Base-by-base conservation (phyloP, 495 filamentous ascomycete genomes). In the Trichoderma parareesei region DNA sequence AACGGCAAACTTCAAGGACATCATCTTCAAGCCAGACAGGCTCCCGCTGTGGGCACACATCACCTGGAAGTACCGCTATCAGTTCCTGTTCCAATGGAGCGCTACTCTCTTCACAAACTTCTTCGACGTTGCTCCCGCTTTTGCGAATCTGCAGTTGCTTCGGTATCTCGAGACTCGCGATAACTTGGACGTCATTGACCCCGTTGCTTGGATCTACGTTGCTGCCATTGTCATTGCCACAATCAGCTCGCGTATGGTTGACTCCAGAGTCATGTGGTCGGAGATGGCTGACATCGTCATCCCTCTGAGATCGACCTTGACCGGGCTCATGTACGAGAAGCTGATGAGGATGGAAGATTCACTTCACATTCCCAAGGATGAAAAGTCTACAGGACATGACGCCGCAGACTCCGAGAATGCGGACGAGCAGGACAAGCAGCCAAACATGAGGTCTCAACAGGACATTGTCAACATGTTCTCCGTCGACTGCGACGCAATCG, bases 241-340 rank as follows among this genome's bases (percentile, higher is more conserved):
- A 37, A 57, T 57, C 8, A 57, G 53, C 18, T 57, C 53, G 9
- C 53, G 53, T 35, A 13, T 57, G 10, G 53, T 57, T 7, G 53
- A 57, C 53, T 57, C 53, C 20, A 57, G 53, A 57, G 53, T 57
- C 33, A 57, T 57, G 53, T 57, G 53, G 53, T 57, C 53, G 4
- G 53, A 57, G 53, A 57, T 57, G 53, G 53, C 53, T 57, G 53
- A 57, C 37, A 57, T 57, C 11, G 53, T 57, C 11, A 37, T 57
- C 11, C 53, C 53, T 3, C 14, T 57, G 27, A 57, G 53, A 57
- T 57, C 53, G 37, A 57, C 27, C 37, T 57, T 57, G 53, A 57
- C 53, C 4, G 53, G 53, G 27, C 20, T 57, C 9, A 57, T 57
- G 53, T 57, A 57, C 27, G 53, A 57, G 20, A 57, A 57, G 27